These are phyloP conservation scores for Antarctomyces pellizariae DNA, from an alignment of 495 filamentous ascomycete genomes.

Conservation along the genomic window DNA sequence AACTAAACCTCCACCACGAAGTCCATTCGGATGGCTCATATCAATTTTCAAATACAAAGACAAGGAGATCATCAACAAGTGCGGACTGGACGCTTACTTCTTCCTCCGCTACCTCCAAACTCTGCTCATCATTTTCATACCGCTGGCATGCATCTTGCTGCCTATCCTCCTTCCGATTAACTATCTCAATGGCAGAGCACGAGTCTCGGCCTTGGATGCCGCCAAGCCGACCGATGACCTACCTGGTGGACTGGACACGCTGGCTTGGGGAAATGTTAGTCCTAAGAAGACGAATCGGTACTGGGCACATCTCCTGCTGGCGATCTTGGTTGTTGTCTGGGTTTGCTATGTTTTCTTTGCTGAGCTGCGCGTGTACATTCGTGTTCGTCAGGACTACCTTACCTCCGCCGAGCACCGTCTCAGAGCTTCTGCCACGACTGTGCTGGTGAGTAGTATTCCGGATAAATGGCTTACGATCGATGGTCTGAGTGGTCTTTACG, in stretches of 20 bases:
- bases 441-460: constrained; percentile 77
- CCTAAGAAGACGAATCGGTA: constrained; percentile 46
- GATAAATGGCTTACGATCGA: constrained; percentile 67
- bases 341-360: constrained; percentile 74
- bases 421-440: constrained; percentile 87
- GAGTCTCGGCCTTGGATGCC: constrained; percentile 5
- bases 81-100: constrained; percentile 92
- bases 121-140: constrained; percentile 76
- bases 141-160: constrained; percentile 53
- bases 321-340: constrained; percentile 56
- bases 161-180: constrained; percentile 80
- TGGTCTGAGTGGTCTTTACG: constrained; percentile 64
- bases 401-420: constrained; percentile 91
- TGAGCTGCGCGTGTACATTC: constrained; percentile 78
- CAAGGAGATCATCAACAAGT: constrained; percentile 83
- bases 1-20: constrained; percentile 44
- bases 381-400: constrained; percentile 77
- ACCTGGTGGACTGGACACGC: constrained; percentile 41
- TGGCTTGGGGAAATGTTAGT: constrained; percentile 83
- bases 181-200: constrained; percentile 41
- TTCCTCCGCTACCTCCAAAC: constrained; percentile 90
- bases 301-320: constrained; percentile 75
- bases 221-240: constrained; percentile 7
- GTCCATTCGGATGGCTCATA: constrained; percentile 41
- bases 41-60: constrained; percentile 56